A percentile compares a stretch with the other conserved stretches of the same genome.
Conservation (phyloP, 2,329 filamentous ascomycete genomes). For the Paraphoma sp. region DNA sequence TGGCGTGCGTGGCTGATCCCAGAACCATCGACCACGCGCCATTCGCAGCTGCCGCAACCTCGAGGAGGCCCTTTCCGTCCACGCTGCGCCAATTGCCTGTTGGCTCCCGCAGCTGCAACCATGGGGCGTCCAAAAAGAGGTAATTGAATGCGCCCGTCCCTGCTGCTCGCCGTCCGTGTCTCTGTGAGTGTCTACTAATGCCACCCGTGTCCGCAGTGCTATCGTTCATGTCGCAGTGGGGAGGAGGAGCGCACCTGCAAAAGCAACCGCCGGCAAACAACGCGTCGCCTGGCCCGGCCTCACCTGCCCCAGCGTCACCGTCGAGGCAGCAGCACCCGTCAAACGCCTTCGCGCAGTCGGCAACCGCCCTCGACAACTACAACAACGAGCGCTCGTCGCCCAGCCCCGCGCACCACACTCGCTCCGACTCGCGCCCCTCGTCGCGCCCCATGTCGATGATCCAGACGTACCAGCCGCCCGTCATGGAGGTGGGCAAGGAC, state of each 20-base stretch:
- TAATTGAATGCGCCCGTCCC: slow-evolving; percentile 26
- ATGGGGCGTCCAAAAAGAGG: slow-evolving; percentile 48
- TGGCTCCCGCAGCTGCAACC: slow-evolving; percentile 15
- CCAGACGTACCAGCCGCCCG: slow-evolving; percentile 81
- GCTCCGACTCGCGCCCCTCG: slow-evolving; percentile 57
- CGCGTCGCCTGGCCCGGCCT: slow-evolving; percentile 41
- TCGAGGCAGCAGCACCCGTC: slow-evolving; percentile 32
- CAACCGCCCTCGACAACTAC: slow-evolving; percentile 39
- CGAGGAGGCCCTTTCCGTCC: slow-evolving; percentile 11
- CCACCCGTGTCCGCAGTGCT: slow-evolving; percentile 64
- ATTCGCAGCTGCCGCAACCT: slow-evolving; percentile 17
- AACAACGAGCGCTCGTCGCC: slow-evolving; percentile 33
- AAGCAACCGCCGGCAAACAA: slow-evolving; percentile 30
- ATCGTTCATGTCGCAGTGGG: slow-evolving; percentile 87
- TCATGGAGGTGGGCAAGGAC: slow-evolving; percentile 85
- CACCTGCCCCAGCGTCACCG: slow-evolving; percentile 41
- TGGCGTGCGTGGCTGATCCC: slow-evolving; percentile 37
- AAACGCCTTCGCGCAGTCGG: slow-evolving; percentile 32
- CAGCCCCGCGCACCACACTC: slow-evolving; percentile 47
- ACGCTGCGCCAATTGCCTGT: slow-evolving; percentile 16
- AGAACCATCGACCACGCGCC: slow-evolving; percentile 24
- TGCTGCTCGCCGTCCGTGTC: slow-evolving; percentile 10
- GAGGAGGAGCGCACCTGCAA: slow-evolving; percentile 50
- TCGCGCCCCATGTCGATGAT: slow-evolving; percentile 85
- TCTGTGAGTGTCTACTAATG: slow-evolving; percentile 33